Base-by-base conservation (phyloP, 1,284 basidiomycete genomes). In the Sparassis latifolia region DNA sequence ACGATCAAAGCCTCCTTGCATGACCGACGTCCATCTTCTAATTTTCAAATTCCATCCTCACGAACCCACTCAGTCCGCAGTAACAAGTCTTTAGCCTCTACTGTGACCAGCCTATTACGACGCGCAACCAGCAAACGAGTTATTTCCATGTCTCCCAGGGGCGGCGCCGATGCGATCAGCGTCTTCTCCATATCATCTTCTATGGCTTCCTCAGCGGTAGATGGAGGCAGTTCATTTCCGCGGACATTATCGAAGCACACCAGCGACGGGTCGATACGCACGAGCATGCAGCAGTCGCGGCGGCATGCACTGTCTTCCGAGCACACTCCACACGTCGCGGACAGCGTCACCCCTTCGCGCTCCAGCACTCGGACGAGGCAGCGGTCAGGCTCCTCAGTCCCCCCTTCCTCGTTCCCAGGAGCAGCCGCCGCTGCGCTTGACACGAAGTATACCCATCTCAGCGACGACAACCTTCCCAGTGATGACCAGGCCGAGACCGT, bases 61-160 rank as follows among this genome's bases (percentile, higher is more conserved):
- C 75, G 79, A 37, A 67, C 84, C 3, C 73, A 80, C 20, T 87
- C 86, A 6, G 64, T 85, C 28, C 71, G 71, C 48, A 86, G 84
- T 38, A 82, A 76, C 59, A 66, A 68, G 42, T 87, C 86, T 0
- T 71, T 80, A 29, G 71, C 77, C 12, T 84, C 84, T 37, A 74
- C 75, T 1, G 69, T 88, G 42, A 74, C 82, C 37, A 78, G 75
- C 48, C 64, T 88, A 33, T 73, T 89, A 52, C 77, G 77, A 31
- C 76, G 82, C 38, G 76, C 76, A 12, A 75, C 75, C 9, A 69
- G 75, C 42, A 74, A 77, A 56, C 74, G 76, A 37, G 68, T 74
- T 32, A 66, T 69, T 4, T 69, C 75, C 10, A 59, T 63, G 10
- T 72, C 77, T 3, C 44, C 54, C 2, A 72, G 69, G 33, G 69